Evolutionary conservation across 805 yeast genomes (phyloP).

Genomic region (Nakazawaea wyomingensis): DNA sequence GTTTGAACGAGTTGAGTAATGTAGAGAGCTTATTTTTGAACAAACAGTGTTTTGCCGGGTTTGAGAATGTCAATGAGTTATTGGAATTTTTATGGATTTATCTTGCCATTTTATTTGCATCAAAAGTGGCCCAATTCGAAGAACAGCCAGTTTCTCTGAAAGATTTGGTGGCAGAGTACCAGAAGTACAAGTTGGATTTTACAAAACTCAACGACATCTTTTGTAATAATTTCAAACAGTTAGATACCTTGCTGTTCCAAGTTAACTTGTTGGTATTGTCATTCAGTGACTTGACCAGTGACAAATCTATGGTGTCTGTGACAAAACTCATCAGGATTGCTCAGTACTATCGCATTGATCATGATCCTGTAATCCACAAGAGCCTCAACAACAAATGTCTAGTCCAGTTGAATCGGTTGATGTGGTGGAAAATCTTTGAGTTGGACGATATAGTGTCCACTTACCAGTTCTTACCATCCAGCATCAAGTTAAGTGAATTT

Average conservation of each 20-base stretch:
- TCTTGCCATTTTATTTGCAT: slow-evolving; percentile 47
- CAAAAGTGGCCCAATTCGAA: slow-evolving; percentile 53
- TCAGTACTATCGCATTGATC: slow-evolving; percentile 44
- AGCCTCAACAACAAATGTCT: slow-evolving; percentile 39
- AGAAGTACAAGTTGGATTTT: slow-evolving; percentile 38
- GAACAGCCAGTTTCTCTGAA: slow-evolving; percentile 29
- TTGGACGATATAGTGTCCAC: slow-evolving; percentile 20
- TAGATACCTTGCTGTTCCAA: slow-evolving; percentile 37
- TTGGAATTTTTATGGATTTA: slow-evolving; percentile 41
- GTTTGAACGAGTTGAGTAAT: slow-evolving; percentile 19
- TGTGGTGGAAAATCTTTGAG: slow-evolving; percentile 55
- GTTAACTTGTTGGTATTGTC: slow-evolving; percentile 7
- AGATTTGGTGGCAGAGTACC: slow-evolving; percentile 36
- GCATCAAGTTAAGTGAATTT: slow-evolving; percentile 20
- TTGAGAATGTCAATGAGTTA: slow-evolving; percentile 14
- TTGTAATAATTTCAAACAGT: slow-evolving; percentile 40
- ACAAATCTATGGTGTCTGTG: slow-evolving; percentile 53
- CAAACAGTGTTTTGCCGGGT: slow-evolving; percentile 10
- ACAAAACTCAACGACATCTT: slow-evolving; percentile 44
- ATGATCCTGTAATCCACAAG: slow-evolving; percentile 41
- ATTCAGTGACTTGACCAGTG: slow-evolving; percentile 29
- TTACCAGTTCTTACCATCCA: slow-evolving; percentile 20
- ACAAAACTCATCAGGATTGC: slow-evolving; percentile 48
- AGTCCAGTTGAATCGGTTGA: slow-evolving; percentile 40
- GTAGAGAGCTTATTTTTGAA: slow-evolving; percentile 18